Conservation (phyloP, 768 basidiomycete genomes). For the Candolleomyces eurysporus region DNA sequence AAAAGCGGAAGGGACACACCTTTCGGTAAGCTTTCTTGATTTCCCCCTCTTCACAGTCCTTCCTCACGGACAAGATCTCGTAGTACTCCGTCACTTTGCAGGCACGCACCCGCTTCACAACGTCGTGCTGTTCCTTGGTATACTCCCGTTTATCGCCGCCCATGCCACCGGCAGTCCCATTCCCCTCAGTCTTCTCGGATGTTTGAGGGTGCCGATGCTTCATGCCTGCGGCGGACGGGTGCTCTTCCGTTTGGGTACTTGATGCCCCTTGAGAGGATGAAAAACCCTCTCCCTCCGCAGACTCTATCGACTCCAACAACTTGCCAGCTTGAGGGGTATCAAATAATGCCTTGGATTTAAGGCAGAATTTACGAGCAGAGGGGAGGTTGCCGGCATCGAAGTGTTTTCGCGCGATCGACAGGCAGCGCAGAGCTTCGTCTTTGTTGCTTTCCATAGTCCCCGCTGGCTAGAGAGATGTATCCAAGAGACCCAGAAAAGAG, state of each 20-base stretch:
- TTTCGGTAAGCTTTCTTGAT: slow-evolving; percentile 97
- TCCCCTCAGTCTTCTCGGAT: slow-evolving; percentile 24
- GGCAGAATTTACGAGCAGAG: slow-evolving; percentile 84
- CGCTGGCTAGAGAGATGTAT: neutral
- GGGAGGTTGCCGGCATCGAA: slow-evolving; percentile 66
- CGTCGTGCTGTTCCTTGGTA: slow-evolving; percentile 75
- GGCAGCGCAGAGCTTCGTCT: slow-evolving; percentile 84
- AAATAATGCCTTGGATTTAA: slow-evolving; percentile 84
- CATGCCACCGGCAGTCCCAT: slow-evolving; percentile 59
- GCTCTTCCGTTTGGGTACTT: slow-evolving; percentile 55
- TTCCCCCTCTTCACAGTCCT: slow-evolving; percentile 79
- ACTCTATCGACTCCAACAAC: slow-evolving; percentile 65
- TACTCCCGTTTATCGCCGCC: slow-evolving; percentile 81
- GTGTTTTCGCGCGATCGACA: slow-evolving; percentile 76
- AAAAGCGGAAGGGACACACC: slow-evolving; percentile 40
- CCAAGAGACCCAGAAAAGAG: slow-evolving; percentile 3
- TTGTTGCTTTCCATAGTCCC: slow-evolving; percentile 78
- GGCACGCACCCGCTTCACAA: slow-evolving; percentile 80
- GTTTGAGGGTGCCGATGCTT: slow-evolving; percentile 52
- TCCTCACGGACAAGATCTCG: slow-evolving; percentile 79
- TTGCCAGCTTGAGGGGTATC: slow-evolving; percentile 71
- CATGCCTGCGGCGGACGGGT: slow-evolving; percentile 71
- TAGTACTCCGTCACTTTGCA: slow-evolving; percentile 94
- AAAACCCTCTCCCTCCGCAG: slow-evolving; percentile 33
- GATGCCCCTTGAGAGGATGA: slow-evolving; percentile 40